phyloP scores from a whole-genome alignment of 1,139 yeast genomes.

The Blastobotrys aristatus region DNA sequence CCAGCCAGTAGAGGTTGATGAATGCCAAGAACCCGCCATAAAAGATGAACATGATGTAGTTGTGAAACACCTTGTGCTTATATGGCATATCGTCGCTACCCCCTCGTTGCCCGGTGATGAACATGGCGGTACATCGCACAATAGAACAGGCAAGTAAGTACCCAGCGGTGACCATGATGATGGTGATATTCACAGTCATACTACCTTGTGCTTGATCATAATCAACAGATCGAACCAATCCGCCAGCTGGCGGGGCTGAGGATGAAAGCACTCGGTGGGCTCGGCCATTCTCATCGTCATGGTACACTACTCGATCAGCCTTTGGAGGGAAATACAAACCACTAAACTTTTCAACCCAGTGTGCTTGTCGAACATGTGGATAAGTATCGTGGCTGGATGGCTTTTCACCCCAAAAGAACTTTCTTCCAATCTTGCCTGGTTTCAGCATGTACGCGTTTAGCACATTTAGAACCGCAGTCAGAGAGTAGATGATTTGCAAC shows the following conservation, averaged over 20 bases:
- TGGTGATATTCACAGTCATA: not conserved
- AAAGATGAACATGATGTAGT: constrained; percentile 57
- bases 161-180: not conserved
- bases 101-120: constrained; percentile 37
- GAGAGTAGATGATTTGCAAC: constrained; percentile 52
- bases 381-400: constrained; percentile 25
- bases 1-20: constrained; percentile 50
- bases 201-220: constrained; percentile 1
- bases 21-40: constrained; percentile 63
- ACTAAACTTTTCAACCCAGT: constrained; percentile 68
- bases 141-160: constrained; percentile 33
- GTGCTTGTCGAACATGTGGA: constrained; percentile 60
- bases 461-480: constrained; percentile 49
- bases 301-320: constrained; percentile 21
- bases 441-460: constrained; percentile 49
- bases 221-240: constrained; percentile 1
- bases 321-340: constrained; percentile 38
- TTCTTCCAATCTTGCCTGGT: constrained; percentile 44
- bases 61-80: constrained; percentile 43
- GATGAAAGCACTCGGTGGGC: constrained; percentile 6
- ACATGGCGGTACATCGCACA: constrained; percentile 53
- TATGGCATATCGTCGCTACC: constrained; percentile 23
- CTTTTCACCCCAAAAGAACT: constrained; percentile 31
- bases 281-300: not conserved
- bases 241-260: constrained; percentile 8